Percentiles rank a stretch among this genome's conserved stretches.
These are phyloP conservation scores for Taphrina wiesneri DNA, from an alignment of 1,139 yeast genomes.

Conservation along the genomic window DNA sequence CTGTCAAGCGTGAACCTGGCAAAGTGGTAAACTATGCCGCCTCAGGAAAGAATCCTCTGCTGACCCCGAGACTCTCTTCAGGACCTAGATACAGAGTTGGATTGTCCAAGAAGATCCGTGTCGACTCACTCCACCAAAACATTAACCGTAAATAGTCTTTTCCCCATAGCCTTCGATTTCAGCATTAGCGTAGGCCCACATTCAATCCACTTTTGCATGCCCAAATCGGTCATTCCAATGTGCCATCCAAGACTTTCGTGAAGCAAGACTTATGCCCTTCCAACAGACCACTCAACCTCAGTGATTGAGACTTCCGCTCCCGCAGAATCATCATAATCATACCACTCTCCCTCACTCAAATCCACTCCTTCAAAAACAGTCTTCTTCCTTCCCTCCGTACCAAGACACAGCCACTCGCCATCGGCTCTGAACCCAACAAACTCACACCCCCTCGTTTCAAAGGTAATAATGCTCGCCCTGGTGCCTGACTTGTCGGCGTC, in stretches of 20 bases:
- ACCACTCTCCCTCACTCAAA: slow-evolving; percentile 83
- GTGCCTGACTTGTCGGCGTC: slow-evolving; percentile 9
- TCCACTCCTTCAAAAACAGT: slow-evolving; percentile 61
- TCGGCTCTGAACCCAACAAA: slow-evolving; percentile 66
- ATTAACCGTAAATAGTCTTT: slow-evolving; percentile 33
- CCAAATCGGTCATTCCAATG: too few relatives aligned
- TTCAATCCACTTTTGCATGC: neutral
- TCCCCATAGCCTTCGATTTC: neutral
- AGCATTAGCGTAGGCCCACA: neutral
- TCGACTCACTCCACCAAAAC: slow-evolving; percentile 40
- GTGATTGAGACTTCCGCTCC: slow-evolving; percentile 78
- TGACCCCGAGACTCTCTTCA: neutral
- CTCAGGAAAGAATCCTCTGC: neutral
- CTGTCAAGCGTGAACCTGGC: slow-evolving; percentile 7
- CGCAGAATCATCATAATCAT: slow-evolving; percentile 87
- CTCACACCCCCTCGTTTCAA: slow-evolving; percentile 86
- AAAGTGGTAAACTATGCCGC: slow-evolving; percentile 16
- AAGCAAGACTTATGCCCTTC: slow-evolving; percentile 19
- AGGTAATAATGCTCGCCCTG: slow-evolving; percentile 54
- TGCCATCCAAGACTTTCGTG: neutral
- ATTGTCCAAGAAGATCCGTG: slow-evolving; percentile 37
- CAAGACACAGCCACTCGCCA: slow-evolving; percentile 62
- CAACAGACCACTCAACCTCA: slow-evolving; percentile 64
- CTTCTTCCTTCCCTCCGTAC: slow-evolving; percentile 53
- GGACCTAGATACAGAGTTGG: slow-evolving; percentile 37